Evolutionary conservation across 192 early-diverging fungal species (phyloP).

Genomic region (Coemansia sp.): DNA sequence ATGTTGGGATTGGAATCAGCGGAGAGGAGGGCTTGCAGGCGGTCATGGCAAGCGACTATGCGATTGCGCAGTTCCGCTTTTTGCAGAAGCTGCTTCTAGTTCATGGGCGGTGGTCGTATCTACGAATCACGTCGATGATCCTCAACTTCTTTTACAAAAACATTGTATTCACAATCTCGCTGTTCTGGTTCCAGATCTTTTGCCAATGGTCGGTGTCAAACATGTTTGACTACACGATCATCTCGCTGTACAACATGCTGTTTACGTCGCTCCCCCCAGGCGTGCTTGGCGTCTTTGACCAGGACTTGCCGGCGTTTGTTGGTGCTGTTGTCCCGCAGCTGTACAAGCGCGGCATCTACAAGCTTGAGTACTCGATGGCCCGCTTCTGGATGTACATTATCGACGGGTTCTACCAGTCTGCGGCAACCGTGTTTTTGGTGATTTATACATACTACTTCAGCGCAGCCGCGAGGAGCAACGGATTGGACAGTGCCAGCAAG

Average conservation of each 20-base stretch:
- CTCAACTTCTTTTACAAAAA: constrained; percentile 97
- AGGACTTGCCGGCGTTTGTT: constrained; percentile 69
- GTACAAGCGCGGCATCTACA: constrained; percentile 72
- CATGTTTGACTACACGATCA: constrained; percentile 85
- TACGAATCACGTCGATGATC: constrained; percentile 82
- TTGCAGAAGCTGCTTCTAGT: constrained; percentile 81
- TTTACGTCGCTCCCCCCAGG: constrained; percentile 86
- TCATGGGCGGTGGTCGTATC: constrained; percentile 92
- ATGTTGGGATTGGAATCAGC: constrained; percentile 91
- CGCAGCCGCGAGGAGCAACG: constrained; percentile 53
- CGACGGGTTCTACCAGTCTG: constrained; percentile 74
- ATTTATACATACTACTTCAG: constrained; percentile 59
- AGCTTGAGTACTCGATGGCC: constrained; percentile 68
- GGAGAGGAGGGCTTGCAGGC: constrained; percentile 96
- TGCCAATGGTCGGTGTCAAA: constrained; percentile 80
- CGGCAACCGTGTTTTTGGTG: constrained; percentile 64
- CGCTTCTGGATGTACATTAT: constrained; percentile 76
- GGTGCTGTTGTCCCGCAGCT: constrained; percentile 74
- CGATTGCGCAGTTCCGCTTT: constrained; percentile 88
- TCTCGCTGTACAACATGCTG: constrained; percentile 84
- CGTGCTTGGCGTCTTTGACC: constrained; percentile 77
- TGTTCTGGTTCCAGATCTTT: constrained; percentile 91
- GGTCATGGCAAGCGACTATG: constrained; percentile 89
- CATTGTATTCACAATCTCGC: constrained; percentile 81
- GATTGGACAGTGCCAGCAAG: constrained; percentile 58